phyloP scores from a whole-genome alignment of 768 basidiomycete genomes.

The Kwoniella sp. region DNA sequence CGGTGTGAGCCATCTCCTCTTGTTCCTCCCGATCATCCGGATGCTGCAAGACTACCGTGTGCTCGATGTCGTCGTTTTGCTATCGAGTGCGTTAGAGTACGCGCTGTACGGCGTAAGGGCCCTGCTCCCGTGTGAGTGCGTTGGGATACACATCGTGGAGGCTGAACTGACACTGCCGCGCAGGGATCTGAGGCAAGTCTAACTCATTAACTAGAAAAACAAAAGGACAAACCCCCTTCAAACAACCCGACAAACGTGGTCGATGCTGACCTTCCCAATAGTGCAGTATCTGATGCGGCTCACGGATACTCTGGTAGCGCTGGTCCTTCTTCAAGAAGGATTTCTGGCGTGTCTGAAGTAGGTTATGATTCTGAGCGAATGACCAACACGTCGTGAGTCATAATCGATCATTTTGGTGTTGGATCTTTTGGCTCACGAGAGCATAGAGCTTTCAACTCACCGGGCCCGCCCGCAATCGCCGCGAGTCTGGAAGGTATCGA shows the following conservation, averaged over 20 bases:
- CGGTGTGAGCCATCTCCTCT: slow-evolving; percentile 50
- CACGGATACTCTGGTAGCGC: slow-evolving; percentile 24
- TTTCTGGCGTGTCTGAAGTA: slow-evolving; percentile 10
- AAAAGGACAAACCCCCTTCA: too few relatives aligned
- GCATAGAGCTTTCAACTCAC: not conserved
- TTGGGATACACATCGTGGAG: not conserved
- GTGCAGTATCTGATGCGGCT: slow-evolving; percentile 42
- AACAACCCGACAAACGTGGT: too few relatives aligned
- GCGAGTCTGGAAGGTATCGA: slow-evolving; percentile 36
- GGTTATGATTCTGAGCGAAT: slow-evolving; percentile 11
- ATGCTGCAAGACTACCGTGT: slow-evolving; percentile 44
- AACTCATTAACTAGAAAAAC: not conserved
- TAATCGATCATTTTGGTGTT: not conserved
- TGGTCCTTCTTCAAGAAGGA: slow-evolving; percentile 7
- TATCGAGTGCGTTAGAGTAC: slow-evolving; percentile 39
- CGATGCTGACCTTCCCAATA: slow-evolving; percentile 5
- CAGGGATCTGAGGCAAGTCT: slow-evolving; percentile 26
- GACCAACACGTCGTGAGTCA: slow-evolving; percentile 13
- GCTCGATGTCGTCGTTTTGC: slow-evolving; percentile 47
- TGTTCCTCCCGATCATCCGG: slow-evolving; percentile 42
- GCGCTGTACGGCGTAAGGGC: slow-evolving; percentile 38
- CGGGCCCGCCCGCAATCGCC: not conserved
- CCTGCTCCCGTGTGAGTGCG: slow-evolving; percentile 43
- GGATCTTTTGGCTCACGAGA: not conserved
- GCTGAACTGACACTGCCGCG: slow-evolving; percentile 6